Evolutionary conservation across 352 stramenopile genomes (phyloP), one percentile per base, ranked within the genome.

Genomic region (Pythium rishiriense): DNA sequence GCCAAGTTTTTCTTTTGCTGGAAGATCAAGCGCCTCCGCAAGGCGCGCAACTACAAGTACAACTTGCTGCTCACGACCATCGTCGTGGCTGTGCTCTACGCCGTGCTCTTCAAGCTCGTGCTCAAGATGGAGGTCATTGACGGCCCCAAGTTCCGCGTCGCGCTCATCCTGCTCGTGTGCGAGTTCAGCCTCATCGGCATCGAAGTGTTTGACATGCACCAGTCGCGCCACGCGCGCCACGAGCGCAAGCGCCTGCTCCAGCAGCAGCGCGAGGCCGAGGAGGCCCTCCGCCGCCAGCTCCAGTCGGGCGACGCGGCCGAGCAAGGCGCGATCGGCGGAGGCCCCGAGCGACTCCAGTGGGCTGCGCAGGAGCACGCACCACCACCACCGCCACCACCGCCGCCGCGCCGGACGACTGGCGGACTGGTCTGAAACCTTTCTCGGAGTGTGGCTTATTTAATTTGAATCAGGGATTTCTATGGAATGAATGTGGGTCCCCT

Each of bases 11-110:
- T 91, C 60, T 90, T 85, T 49, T 81, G 79, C 72, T 85, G 74
- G 69, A 78, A 79, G 63, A 90, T 92, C 69, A 90, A 92, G 60
- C 79, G 81, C 0, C 73, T 92, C 60, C 77, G 83, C 58, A 89
- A 89, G 62, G 74, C 81, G 37, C 81, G 78, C 51, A 89, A 92
- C 69, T 92, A 89, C 75, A 87, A 87, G 62, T 92, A 92, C 78
- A 92, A 92, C 60, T 68, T 92, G 50, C 81, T 92, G 68, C 72
- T 89, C 57, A 70, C 74, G 28, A 87, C 79, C 10, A 68, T 92
- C 31, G 62, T 82, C 19, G 64, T 79, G 15, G 77, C 81, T 11
- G 42, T 80, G 14, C 64, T 83, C 56, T 92, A 92, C 63, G 76
- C 60, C n/a, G 15, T 73, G 14, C 62, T 90, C 25, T 72, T 92